Evolutionary conservation across 2,329 filamentous ascomycete species (phyloP).

Genomic region (Falciphora oryzae): DNA sequence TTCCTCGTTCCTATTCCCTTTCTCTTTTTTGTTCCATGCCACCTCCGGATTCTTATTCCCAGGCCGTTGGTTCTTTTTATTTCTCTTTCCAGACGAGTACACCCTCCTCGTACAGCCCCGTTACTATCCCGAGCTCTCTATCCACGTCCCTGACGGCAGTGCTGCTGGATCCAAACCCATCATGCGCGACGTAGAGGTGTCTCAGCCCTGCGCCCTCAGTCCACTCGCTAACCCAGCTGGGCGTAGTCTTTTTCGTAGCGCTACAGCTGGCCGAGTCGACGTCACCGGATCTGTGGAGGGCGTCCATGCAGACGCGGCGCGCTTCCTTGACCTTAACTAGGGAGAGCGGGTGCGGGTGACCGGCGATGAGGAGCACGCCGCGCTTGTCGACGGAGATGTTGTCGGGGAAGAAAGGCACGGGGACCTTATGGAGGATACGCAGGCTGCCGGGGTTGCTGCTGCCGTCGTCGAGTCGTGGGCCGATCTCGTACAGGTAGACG

Average conservation of each 20-base stretch:
- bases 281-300: neutral
- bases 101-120: slow-evolving; percentile 1
- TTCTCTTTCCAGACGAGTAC: slow-evolving; percentile 1
- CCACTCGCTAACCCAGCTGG: slow-evolving; percentile 16
- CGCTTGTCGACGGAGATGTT: slow-evolving; percentile 30
- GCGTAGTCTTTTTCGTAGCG: slow-evolving; percentile 12
- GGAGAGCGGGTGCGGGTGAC: slow-evolving; percentile 31
- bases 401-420: slow-evolving; percentile 33
- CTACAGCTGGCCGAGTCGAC: neutral
- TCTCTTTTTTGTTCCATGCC: neutral
- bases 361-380: slow-evolving; percentile 31
- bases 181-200: slow-evolving; percentile 2
- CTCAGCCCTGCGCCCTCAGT: slow-evolving; percentile 4
- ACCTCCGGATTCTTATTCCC: no score
- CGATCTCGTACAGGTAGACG: slow-evolving; percentile 26
- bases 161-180: neutral
- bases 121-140: neutral
- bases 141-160: neutral
- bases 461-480: slow-evolving; percentile 1
- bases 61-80: no score
- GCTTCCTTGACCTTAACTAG: slow-evolving; percentile 25
- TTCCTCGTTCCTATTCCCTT: neutral
- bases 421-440: slow-evolving; percentile 13
- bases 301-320: slow-evolving; percentile 30
- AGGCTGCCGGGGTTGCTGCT: neutral